These are phyloP conservation scores for sunflower (Helianthus annuus) DNA, from an alignment of 129 eudicot genomes.

Conservation along the genomic window DNA sequence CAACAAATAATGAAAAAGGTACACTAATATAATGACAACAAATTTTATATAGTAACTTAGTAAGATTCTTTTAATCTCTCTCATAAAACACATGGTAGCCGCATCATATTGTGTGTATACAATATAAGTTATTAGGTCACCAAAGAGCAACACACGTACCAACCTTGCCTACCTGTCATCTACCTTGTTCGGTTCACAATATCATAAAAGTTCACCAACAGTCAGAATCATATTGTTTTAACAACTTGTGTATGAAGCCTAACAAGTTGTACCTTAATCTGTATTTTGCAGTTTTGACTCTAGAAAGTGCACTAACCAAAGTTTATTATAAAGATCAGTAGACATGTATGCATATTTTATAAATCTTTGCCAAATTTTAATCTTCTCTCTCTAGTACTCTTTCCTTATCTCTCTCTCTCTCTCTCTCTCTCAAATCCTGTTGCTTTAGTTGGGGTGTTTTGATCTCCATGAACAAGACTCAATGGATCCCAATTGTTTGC, in stretches of 20 bases:
- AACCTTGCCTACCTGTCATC: conserved; percentile 45
- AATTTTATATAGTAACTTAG: background rate
- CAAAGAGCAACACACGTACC: conserved; percentile 43
- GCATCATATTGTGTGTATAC: too few relatives aligned
- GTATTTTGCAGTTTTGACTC: background rate
- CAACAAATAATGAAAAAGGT: background rate
- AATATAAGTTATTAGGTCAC: conserved; percentile 38
- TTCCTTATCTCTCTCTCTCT: conserved; percentile 3
- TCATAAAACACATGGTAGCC: background rate
- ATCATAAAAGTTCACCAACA: background rate
- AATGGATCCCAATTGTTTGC: conserved; percentile 49
- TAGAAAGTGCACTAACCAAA: conserved; percentile 21
- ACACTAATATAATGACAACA: too few relatives aligned
- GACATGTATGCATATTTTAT: conserved; percentile 27
- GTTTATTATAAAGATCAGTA: conserved; percentile 27
- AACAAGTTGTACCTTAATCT: conserved; percentile 12
- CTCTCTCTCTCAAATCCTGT: conserved; percentile 15
- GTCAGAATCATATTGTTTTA: background rate
- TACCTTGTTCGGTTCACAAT: conserved; percentile 26
- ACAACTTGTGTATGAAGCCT: conserved; percentile 18
- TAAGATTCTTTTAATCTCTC: background rate
- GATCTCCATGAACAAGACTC: conserved; percentile 45
- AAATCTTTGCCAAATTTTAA: conserved; percentile 19
- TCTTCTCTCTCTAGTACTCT: background rate
- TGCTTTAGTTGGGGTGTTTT: conserved; percentile 8